Percentiles rank a stretch among this genome's conserved stretches.
Conservation (phyloP, 352 stramenopile genomes). For the Pseudoperonospora humuli region DNA sequence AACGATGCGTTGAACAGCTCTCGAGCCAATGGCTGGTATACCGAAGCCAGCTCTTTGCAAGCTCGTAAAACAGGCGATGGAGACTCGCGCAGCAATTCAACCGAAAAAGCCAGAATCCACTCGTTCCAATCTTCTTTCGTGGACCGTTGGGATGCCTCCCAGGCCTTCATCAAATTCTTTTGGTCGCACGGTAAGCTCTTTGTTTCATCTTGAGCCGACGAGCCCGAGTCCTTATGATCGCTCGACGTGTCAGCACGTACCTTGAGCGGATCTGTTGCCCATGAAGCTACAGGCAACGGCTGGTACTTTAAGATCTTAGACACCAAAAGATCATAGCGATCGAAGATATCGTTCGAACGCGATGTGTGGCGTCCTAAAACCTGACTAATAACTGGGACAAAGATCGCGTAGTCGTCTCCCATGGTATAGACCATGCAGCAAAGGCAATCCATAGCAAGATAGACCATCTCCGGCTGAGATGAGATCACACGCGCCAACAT, state of each 20-base stretch:
- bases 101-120: conserved; percentile 96
- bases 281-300: conserved; percentile 71
- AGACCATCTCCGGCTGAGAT: conserved; percentile 73
- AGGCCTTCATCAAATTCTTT: conserved; percentile 79
- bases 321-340: conserved; percentile 81
- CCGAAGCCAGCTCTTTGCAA: conserved; percentile 94
- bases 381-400: conserved; percentile 80
- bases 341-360: conserved; percentile 76
- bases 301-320: conserved; percentile 87
- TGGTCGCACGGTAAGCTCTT: conserved; percentile 79
- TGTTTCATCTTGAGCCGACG: conserved; percentile 42
- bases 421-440: conserved; percentile 88
- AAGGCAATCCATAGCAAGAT: conserved; percentile 83
- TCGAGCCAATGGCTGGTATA: conserved; percentile 95
- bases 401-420: conserved; percentile 85
- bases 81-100: conserved; percentile 96
- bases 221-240: conserved; percentile 31
- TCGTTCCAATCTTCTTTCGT: conserved; percentile 97
- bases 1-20: conserved; percentile 99
- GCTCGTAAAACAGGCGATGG: conserved; percentile 92
- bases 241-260: conserved; percentile 26
- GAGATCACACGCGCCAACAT: conserved; percentile 82
- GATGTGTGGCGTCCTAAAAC: conserved; percentile 65
- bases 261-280: conserved; percentile 68
- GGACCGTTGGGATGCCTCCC: conserved; percentile 74